Base-by-base conservation (phyloP, 1,139 yeast species). In the Yamadazyma conglobata region DNA sequence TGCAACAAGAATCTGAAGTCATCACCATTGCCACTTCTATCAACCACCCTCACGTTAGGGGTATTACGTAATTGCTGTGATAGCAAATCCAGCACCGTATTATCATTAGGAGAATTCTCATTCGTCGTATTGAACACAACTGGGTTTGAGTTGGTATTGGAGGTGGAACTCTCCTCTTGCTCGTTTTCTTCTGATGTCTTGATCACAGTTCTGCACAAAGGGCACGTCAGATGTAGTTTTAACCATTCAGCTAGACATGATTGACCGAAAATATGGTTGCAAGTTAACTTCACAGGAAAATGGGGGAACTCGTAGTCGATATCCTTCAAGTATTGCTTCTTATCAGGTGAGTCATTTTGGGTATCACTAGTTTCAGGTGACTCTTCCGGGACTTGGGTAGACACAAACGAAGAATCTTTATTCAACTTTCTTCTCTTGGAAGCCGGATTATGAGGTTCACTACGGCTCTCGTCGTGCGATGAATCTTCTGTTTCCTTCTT, bases 191-290 rank as follows among this genome's bases (percentile, higher is more conserved):
- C n/a, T n/a, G n/a, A n/a, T n/a, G 34, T 20, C 10, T 37, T 40
- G 5, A 70, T 73, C 3, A 71, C 63, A 16, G 60, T 60, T 37
- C 96, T 73, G 50, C 96, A 87, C 33, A 86, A 60, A 0, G 96
- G 96, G 53, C 96, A 87, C 2, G 86, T 75, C 19, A 75, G 65
- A 36, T 81, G 76, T 27, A 68, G 62, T 37, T 69, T 67, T 31
- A 87, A 71, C 96, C 96, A 87, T 43, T 79, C 82, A 39, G 64
- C 69, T 23, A 85, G 60, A 58, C 96, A 87, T 16, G 71, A 70
- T 40, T 75, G 69, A 4, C 95, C 95, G 60, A 86, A 85, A 1
- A 75, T 49, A 50, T 85, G 95, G 7, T 77, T 77, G 56, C 97
- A 89, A 0, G 95, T 93, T 72, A 89, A 66, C 39, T 70, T 63